These are phyloP conservation scores for Venturia carpophila DNA, from an alignment of 2,329 filamentous ascomycete genomes.

Conservation along the genomic window DNA sequence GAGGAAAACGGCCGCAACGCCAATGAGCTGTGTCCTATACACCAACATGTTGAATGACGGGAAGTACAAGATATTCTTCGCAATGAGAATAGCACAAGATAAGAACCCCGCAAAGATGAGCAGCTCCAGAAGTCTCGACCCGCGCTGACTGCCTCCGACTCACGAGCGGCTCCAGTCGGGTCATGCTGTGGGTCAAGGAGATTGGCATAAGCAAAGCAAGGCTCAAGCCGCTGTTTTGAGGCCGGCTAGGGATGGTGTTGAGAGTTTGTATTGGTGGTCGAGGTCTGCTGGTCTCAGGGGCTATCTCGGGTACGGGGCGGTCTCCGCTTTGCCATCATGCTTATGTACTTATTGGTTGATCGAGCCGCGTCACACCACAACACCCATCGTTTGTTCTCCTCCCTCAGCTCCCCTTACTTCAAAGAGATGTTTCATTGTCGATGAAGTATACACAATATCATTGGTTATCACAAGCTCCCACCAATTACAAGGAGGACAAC, in stretches of 20 bases:
- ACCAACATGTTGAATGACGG: neutral
- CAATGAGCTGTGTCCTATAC: neutral
- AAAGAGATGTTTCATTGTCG: too few species aligned
- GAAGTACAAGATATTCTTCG: neutral
- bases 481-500: too few species aligned
- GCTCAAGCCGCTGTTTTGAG: neutral
- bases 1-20: neutral
- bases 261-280: neutral
- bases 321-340: neutral
- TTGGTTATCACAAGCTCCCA: too few species aligned
- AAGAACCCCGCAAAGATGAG: conserved; percentile 1
- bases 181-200: neutral
- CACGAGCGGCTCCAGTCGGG: neutral
- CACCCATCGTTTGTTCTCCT: too few species aligned
- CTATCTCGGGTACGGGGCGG: neutral
- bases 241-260: neutral
- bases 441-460: too few species aligned
- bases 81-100: neutral
- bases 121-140: neutral
- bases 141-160: neutral
- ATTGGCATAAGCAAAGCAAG: neutral
- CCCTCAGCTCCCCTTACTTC: too few species aligned
- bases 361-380: too few species aligned
- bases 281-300: neutral
- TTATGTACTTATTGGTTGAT: too few species aligned